Base-by-base conservation (phyloP, 2,329 filamentous ascomycete species). In the Podosphaera xanthii region DNA sequence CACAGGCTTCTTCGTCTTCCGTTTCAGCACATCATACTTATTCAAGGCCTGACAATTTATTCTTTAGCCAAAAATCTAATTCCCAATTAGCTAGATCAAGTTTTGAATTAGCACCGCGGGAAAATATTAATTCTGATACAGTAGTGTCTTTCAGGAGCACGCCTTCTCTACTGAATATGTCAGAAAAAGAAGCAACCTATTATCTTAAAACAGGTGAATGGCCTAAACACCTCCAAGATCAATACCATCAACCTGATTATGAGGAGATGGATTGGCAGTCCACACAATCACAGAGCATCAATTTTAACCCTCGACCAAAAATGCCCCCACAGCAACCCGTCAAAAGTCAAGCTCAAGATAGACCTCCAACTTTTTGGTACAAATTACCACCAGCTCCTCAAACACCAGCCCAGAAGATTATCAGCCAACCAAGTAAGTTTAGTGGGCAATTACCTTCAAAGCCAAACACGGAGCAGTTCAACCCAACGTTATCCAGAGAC, bases 261-360 rank as follows among this genome's bases (percentile, higher is more conserved):
- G 65, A 66, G 36, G 61, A 63, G 59, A 89, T 90, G 86, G 86
- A 89, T 66, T 87, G 84, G 81, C 78, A 81, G 2, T 82, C 83
- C 0, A 80, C 80, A n/a, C 56, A 60, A 7, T 55, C 61, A 35
- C 76, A n/a, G 72, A 73, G 56, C 71, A 81, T 61, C 76, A 78
- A 77, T 7, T 81, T 82, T 66, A 75, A 73, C 61, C 75, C 52
- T 69, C 72, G 53, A 69, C 73, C 42, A 64, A 72, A 14, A 68
- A 72, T 49, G 10, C 57, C 61, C 60, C 73, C 50, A 63, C 70
- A 70, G 63, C 74, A 71, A n/a, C 68, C 68, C 48, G 61, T 63
- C 14, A 58, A 65, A 59, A 61, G 63, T 4, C 63, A 65, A 14
- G 59, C 63, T 14, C 57, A 49, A 40, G 60, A 62, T 1, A 49